Conservation (phyloP, 345 rosid species). For the Syzygium aromaticum region DNA sequence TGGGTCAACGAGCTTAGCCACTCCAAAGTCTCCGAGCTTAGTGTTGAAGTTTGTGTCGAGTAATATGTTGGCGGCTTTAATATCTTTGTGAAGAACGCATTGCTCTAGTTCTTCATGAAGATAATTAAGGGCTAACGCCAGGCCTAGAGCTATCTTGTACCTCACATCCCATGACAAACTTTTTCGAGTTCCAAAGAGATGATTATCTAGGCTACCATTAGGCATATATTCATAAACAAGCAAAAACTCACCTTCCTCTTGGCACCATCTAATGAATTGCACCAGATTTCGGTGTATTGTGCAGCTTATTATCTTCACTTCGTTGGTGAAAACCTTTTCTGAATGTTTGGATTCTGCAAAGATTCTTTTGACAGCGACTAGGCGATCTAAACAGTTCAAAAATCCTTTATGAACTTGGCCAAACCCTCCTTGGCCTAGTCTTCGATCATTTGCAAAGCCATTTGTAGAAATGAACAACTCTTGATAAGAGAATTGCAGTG, state of each 20-base stretch:
- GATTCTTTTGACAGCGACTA: not conserved
- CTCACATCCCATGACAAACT: not conserved
- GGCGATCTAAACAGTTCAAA: not conserved
- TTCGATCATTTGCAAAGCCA: not conserved
- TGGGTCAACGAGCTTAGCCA: not conserved
- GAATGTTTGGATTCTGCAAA: not conserved
- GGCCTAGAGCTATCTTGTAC: not conserved
- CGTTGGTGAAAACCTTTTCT: not conserved
- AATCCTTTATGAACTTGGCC: not conserved
- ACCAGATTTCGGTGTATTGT: no score
- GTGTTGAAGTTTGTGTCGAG: not conserved
- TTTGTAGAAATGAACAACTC: not conserved
- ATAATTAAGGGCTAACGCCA: not conserved
- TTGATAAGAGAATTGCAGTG: not conserved
- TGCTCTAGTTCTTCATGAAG: not conserved
- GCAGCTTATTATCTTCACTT: not conserved
- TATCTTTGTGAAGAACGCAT: not conserved
- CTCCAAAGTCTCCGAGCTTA: not conserved
- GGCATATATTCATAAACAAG: not conserved
- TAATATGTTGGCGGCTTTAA: not conserved
- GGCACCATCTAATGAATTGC: not conserved
- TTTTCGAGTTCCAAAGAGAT: not conserved
- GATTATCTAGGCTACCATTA: not conserved
- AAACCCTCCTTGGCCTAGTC: not conserved
- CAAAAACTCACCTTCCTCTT: not conserved